Base-by-base conservation (phyloP, 176 grass and related monocot species). In the Tuctoria greenei region DNA sequence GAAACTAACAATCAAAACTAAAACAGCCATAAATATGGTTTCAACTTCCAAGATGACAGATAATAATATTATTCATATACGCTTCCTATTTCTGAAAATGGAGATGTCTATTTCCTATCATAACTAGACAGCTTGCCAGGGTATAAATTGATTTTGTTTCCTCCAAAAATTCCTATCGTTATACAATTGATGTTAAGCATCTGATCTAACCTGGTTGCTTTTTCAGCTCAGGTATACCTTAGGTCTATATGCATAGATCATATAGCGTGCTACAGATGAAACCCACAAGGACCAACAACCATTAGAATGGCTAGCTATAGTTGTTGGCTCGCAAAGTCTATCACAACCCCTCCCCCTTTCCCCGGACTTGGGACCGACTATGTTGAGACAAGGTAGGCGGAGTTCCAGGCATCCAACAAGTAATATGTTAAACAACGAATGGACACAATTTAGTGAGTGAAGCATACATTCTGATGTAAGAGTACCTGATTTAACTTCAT, bases 401-500 rank as follows among this genome's bases (percentile, higher is more conserved):
- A 31, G 31, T 31, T 31, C 31, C 31, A 31, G 12, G 46, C 64
- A 82, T n/a, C 7, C 57, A 64, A 12, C 31, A 52, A 37, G 21
- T 39, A 72, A 51, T 13, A 67, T 73, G n/a, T 42, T 80, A 38
- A n/a, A 51, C 14, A 47, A 13, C 4, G 14, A 47, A 47, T 47
- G 45, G 14, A 47, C 45, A 16, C 45, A 16, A 16, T 16, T 61
- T 45, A 54, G 47, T 49, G 78, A 77, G 77, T 28, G 62, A 70
- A 77, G n/a, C 52, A 67, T 49, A 62, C 73, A 75, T 64, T 78
- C 12, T 60, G n/a, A 69, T 64, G 67, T 31, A 67, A 73, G 43
- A 73, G 45, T 91, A 99, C 91, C 95, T 90, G 95, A 82, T 92
- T 83, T 99, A 75, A 95, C 63, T 77, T 94, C 91, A 90, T 73